Conservation (phyloP, 2,329 filamentous ascomycete species). For the Aspergillus udagawae region DNA sequence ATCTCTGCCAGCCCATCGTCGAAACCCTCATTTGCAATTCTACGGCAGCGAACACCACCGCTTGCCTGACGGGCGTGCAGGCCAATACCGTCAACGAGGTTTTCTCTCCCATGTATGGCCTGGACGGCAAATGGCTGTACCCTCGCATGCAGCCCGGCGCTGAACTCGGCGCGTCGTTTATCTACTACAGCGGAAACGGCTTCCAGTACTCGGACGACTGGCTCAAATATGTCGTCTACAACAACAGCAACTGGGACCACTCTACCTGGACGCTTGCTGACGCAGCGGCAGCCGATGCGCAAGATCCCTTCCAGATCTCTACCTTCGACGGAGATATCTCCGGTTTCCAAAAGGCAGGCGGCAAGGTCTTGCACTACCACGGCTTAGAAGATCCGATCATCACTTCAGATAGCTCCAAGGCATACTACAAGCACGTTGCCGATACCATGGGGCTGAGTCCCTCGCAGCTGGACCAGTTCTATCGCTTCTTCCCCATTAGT, state of each 20-base stretch:
- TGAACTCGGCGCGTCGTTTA: constrained; percentile 20
- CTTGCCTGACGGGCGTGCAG: constrained; percentile 30
- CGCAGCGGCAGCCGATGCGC: constrained; percentile 30
- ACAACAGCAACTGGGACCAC: constrained; percentile 37
- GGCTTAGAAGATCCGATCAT: constrained; percentile 49
- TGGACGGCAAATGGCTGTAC: constrained; percentile 28
- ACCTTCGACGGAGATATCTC: constrained; percentile 48
- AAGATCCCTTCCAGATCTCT: constrained; percentile 48
- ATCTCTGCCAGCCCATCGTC: constrained; percentile 30
- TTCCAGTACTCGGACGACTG: constrained; percentile 39
- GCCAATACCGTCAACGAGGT: constrained; percentile 26
- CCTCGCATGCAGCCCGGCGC: constrained; percentile 35
- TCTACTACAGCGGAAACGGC: constrained; percentile 34
- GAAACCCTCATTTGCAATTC: constrained; percentile 29
- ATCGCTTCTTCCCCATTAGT: constrained; percentile 50
- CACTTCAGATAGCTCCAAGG: constrained; percentile 47
- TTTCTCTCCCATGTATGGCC: constrained; percentile 30
- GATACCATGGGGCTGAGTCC: constrained; percentile 33
- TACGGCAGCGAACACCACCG: constrained; percentile 10
- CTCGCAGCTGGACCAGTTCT: constrained; percentile 36
- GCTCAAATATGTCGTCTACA: constrained; percentile 44
- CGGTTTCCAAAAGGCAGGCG: constrained; percentile 41
- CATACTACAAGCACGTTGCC: constrained; percentile 48
- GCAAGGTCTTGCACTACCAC: constrained; percentile 42
- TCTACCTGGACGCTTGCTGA: constrained; percentile 37